phyloP scores from a whole-genome alignment of 441 rosid species.

The Pelargonium myrrhifolium region DNA sequence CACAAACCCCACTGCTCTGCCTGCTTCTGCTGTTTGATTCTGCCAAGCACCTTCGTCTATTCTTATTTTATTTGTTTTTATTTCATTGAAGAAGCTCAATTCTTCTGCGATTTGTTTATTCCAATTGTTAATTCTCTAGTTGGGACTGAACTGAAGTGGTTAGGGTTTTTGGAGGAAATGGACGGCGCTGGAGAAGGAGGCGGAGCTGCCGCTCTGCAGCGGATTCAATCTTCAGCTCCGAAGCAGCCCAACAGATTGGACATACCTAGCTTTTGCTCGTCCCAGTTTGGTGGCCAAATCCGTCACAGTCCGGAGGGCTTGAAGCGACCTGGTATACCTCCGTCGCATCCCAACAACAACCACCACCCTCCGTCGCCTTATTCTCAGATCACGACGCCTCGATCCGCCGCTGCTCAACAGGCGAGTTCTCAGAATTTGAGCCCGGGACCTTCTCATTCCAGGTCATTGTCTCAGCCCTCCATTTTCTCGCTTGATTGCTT shows the following conservation, averaged over 20 bases:
- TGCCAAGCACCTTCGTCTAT: no score
- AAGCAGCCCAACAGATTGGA: conserved; percentile 50
- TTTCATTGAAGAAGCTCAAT: neutral
- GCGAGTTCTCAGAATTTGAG: conserved; percentile 38
- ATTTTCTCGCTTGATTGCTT: conserved; percentile 65
- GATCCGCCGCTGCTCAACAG: conserved; percentile 72
- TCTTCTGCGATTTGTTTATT: neutral
- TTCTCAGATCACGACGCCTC: no score
- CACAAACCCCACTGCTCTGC: no score
- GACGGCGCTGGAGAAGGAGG: neutral
- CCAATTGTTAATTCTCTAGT: neutral
- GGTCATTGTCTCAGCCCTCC: conserved; percentile 67
- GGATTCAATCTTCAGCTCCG: conserved; percentile 54
- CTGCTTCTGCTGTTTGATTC: no score
- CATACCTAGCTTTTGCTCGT: conserved; percentile 46
- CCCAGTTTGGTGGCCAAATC: conserved; percentile 44
- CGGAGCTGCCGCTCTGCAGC: conserved; percentile 26
- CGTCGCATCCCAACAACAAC: conserved; percentile 71
- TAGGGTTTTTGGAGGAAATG: conserved; percentile 1
- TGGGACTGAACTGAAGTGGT: neutral
- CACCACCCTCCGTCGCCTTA: no score
- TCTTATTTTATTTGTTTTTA: no score
- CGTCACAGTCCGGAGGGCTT: conserved; percentile 30
- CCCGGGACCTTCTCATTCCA: conserved; percentile 53
- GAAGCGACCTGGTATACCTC: conserved; percentile 72